These are phyloP conservation scores for Ilyonectria sp. DNA, from an alignment of 2,329 filamentous ascomycete species.

Conservation along the genomic window DNA sequence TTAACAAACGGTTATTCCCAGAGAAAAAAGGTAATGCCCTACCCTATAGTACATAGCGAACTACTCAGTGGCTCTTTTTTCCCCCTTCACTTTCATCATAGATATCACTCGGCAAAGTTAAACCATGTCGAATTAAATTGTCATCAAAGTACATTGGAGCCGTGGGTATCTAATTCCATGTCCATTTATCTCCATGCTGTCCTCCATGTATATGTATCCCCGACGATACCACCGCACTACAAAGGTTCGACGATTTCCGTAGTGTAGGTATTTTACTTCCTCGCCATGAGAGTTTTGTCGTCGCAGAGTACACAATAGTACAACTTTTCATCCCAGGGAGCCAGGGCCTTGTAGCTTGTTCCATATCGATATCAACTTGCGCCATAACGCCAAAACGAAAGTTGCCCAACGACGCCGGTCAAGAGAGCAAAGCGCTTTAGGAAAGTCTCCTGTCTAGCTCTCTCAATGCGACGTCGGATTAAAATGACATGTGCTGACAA, in stretches of 20 bases:
- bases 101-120: not conserved
- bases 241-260: not conserved
- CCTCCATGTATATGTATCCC: constrained; percentile 3
- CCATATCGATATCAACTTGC: constrained; percentile 21
- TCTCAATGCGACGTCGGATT: not conserved
- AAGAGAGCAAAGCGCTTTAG: not conserved
- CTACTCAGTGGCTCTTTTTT: too few relatives aligned
- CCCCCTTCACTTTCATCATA: not conserved
- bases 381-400: constrained; percentile 40
- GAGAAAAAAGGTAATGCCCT: not conserved
- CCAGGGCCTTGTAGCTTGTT: not conserved
- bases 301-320: constrained; percentile 1
- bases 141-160: constrained; percentile 28
- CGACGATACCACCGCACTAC: constrained; percentile 15
- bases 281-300: constrained; percentile 3
- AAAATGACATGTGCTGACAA: constrained; percentile 8
- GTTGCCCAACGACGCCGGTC: constrained; percentile 11
- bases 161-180: constrained; percentile 32
- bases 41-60: not conserved
- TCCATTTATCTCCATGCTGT: constrained; percentile 21
- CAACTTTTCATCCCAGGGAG: constrained; percentile 14
- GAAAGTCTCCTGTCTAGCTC: not conserved
- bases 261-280: constrained; percentile 2
- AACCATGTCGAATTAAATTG: not conserved
- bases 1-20: too few relatives aligned